These are phyloP conservation scores for Eucalyptus pauciflora DNA, from an alignment of 345 rosid species.

Conservation along the genomic window DNA sequence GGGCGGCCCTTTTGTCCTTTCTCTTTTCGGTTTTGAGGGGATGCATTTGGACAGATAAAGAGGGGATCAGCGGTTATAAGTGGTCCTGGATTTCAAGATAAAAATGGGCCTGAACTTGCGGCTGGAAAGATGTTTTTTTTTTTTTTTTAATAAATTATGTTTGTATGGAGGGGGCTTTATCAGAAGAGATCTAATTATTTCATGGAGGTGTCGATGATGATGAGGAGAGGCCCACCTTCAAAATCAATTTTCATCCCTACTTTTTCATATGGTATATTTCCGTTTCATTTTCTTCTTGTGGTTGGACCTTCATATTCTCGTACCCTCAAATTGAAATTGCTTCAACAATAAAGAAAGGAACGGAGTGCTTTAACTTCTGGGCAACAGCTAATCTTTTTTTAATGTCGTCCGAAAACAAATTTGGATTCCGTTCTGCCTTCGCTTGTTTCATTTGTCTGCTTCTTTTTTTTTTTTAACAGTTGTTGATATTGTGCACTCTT, in stretches of 20 bases:
- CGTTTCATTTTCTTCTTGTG: neutral
- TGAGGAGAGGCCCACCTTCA: neutral
- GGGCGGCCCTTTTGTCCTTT: neutral
- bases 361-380: neutral
- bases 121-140: neutral
- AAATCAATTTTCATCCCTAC: neutral
- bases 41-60: neutral
- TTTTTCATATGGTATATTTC: neutral
- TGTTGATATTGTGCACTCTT: neutral
- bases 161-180: neutral
- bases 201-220: neutral
- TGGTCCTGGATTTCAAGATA: neutral
- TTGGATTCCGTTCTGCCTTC: neutral
- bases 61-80: neutral
- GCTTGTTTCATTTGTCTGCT: neutral
- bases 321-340: neutral
- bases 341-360: neutral
- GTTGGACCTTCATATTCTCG: neutral
- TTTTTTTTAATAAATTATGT: too few species aligned
- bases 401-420: neutral
- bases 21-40: neutral
- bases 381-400: neutral
- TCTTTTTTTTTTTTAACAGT: neutral
- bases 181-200: neutral
- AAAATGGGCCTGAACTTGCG: too few species aligned